phyloP scores from a whole-genome alignment of 2,329 filamentous ascomycete species.

The Colletotrichum lindemuthianum region DNA sequence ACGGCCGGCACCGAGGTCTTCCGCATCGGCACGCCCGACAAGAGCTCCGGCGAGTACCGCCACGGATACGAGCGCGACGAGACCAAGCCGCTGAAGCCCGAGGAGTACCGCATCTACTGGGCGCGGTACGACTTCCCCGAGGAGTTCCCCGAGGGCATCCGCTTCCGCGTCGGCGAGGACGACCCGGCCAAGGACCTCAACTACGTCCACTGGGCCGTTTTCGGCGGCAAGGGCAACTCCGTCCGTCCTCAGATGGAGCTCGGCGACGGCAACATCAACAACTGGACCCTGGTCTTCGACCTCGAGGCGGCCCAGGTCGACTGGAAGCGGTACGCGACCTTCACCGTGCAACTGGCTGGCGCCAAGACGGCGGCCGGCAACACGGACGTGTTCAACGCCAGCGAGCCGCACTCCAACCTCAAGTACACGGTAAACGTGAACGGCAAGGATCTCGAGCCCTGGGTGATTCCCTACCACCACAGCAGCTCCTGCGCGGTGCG shows the following conservation, averaged over 20 bases:
- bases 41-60: conserved; percentile 65
- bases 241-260: conserved; percentile 51
- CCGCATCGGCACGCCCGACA: conserved; percentile 70
- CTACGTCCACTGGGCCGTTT: conserved; percentile 71
- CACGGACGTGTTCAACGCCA: conserved; percentile 64
- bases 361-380: conserved; percentile 71
- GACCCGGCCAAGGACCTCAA: conserved; percentile 60
- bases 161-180: conserved; percentile 62
- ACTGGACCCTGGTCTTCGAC: conserved; percentile 65
- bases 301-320: conserved; percentile 50
- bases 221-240: conserved; percentile 61
- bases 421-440: conserved; percentile 53
- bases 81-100: conserved; percentile 57
- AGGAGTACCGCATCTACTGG: conserved; percentile 68
- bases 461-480: conserved; percentile 67
- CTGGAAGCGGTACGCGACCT: conserved; percentile 58
- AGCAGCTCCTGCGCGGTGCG: conserved; percentile 67
- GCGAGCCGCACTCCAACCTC: conserved; percentile 61
- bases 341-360: conserved; percentile 71
- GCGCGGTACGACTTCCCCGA: conserved; percentile 64
- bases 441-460: conserved; percentile 53
- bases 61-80: conserved; percentile 61
- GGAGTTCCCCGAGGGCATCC: conserved; percentile 66
- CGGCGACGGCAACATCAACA: conserved; percentile 58
- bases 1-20: conserved; percentile 67